These are phyloP conservation scores for Brettanomyces naardenensis DNA, from an alignment of 805 yeast species.

Conservation along the genomic window DNA sequence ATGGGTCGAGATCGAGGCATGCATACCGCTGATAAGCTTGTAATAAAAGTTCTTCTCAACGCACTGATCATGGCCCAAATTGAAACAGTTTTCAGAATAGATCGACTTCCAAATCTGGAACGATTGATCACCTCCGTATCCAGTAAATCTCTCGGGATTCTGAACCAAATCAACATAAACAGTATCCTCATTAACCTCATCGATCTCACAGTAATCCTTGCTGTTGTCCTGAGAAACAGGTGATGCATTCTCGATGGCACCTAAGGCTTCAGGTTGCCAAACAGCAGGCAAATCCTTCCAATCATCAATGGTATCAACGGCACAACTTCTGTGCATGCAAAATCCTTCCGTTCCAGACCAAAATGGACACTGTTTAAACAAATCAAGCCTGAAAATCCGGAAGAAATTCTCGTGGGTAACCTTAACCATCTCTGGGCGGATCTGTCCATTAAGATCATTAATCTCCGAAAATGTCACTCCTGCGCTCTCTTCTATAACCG, in stretches of 20 bases:
- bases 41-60: conserved; percentile 84
- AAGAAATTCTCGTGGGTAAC: conserved; percentile 74
- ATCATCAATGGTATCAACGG: conserved; percentile 77
- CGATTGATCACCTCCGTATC: conserved; percentile 90
- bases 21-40: conserved; percentile 86
- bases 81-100: conserved; percentile 84
- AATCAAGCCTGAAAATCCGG: conserved; percentile 77
- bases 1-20: conserved; percentile 91
- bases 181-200: conserved; percentile 53
- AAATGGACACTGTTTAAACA: conserved; percentile 79
- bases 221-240: conserved; percentile 14
- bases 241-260: conserved; percentile 34
- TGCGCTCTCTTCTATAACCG: conserved; percentile 22
- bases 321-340: conserved; percentile 83
- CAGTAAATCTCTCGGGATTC: conserved; percentile 95
- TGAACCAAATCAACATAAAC: conserved; percentile 80
- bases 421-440: conserved; percentile 49
- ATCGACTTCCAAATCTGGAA: conserved; percentile 89
- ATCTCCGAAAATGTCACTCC: conserved; percentile 35
- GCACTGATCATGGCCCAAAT: conserved; percentile 42
- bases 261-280: conserved; percentile 69
- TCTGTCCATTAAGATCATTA: conserved; percentile 39
- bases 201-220: conserved; percentile 64
- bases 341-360: conserved; percentile 72
- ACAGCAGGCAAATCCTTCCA: conserved; percentile 63